phyloP scores from a whole-genome alignment of 2,329 filamentous ascomycete genomes.

The Metarhizium robertsii region DNA sequence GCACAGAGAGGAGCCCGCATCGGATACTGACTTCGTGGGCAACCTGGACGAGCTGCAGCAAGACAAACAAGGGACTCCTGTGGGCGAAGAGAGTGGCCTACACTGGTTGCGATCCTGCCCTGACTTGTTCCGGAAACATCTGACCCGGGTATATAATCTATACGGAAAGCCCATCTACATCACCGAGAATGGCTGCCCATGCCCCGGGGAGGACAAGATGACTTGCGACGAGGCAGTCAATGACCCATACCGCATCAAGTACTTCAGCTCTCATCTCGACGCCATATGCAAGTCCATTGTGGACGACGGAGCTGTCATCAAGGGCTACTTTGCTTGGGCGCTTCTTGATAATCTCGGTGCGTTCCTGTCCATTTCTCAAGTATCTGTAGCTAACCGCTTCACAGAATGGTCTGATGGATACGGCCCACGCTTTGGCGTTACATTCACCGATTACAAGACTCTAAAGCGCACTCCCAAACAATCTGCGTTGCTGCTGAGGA shows the following conservation, averaged over 20 bases:
- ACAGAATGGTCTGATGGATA: slow-evolving; percentile 28
- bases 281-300: slow-evolving; percentile 21
- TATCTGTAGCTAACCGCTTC: not conserved
- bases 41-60: slow-evolving; percentile 22
- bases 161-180: slow-evolving; percentile 20
- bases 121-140: slow-evolving; percentile 18
- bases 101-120: slow-evolving; percentile 25
- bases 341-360: slow-evolving; percentile 17
- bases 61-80: slow-evolving; percentile 18
- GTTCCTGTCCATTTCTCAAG: not conserved
- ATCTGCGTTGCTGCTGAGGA: slow-evolving; percentile 20
- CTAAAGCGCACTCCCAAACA: slow-evolving; percentile 28
- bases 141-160: slow-evolving; percentile 14
- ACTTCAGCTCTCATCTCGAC: slow-evolving; percentile 29
- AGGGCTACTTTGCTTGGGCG: slow-evolving; percentile 26
- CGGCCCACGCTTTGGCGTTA: slow-evolving; percentile 27
- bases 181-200: slow-evolving; percentile 26
- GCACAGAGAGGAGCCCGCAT: slow-evolving; percentile 14
- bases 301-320: slow-evolving; percentile 19
- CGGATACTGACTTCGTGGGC: slow-evolving; percentile 22
- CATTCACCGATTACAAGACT: slow-evolving; percentile 27
- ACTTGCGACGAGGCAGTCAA: slow-evolving; percentile 17
- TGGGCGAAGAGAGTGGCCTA: slow-evolving; percentile 22
- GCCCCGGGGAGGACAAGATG: slow-evolving; percentile 25
- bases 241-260: slow-evolving; percentile 25